A percentile compares a stretch with the other conserved stretches of the same genome.
Conservation (phyloP, 805 yeast species). For the Candida tallmaniae region DNA sequence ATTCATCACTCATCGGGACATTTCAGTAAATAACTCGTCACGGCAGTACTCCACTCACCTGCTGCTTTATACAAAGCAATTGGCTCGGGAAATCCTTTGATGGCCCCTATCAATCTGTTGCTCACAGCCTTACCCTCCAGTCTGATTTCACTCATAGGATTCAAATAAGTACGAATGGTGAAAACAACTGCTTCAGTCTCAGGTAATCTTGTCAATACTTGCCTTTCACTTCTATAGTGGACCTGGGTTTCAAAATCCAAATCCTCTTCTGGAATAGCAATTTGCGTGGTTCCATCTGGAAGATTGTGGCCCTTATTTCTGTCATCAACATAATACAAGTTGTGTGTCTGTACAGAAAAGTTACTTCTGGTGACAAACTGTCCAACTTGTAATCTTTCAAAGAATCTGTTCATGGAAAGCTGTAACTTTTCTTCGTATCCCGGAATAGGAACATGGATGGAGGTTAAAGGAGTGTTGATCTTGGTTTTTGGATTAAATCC, state of each 20-base stretch:
- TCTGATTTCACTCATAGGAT: constrained; percentile 31
- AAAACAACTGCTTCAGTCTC: constrained; percentile 34
- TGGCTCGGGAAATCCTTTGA: constrained; percentile 56
- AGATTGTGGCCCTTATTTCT: constrained; percentile 35
- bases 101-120: constrained; percentile 56
- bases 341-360: constrained; percentile 38
- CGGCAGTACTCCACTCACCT: constrained; percentile 69
- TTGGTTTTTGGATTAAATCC: constrained; percentile 38
- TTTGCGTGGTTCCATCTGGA: constrained; percentile 18
- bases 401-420: constrained; percentile 38
- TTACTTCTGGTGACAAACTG: constrained; percentile 38
- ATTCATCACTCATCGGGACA: background rate
- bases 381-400: constrained; percentile 30
- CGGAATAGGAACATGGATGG: constrained; percentile 40
- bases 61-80: constrained; percentile 60
- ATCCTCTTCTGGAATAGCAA: constrained; percentile 22
- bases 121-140: constrained; percentile 32
- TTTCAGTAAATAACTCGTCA: constrained; percentile 24
- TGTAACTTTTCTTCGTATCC: constrained; percentile 37
- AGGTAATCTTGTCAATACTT: constrained; percentile 36
- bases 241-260: constrained; percentile 36
- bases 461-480: constrained; percentile 33
- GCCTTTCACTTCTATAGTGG: constrained; percentile 42
- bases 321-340: constrained; percentile 33
- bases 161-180: constrained; percentile 38